A percentile compares a stretch with the other conserved stretches of the same genome.
phyloP scores from a whole-genome alignment of 495 filamentous ascomycete genomes.

The Peziza echinospora region DNA sequence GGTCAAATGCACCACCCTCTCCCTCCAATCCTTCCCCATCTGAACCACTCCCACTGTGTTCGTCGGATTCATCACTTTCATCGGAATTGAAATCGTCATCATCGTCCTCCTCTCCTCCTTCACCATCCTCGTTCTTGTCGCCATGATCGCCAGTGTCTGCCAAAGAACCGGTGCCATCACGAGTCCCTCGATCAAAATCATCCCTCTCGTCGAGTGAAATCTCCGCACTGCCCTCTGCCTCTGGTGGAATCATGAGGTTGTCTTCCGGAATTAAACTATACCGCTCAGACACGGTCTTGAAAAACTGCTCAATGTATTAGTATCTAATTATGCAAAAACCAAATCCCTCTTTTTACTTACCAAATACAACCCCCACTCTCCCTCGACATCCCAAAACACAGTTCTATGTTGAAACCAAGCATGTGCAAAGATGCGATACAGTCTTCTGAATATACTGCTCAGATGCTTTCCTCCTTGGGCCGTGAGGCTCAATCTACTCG shows the following conservation, averaged over 20 bases:
- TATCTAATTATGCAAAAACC: neutral
- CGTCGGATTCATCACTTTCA: constrained; percentile 2
- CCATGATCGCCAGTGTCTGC: neutral
- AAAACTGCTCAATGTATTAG: constrained; percentile 29
- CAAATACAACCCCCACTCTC: constrained; percentile 64
- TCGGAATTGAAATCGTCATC: neutral
- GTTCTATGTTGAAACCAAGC: constrained; percentile 94
- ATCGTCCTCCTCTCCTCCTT: constrained; percentile 4
- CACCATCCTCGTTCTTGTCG: neutral
- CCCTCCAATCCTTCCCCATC: neutral
- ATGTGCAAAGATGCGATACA: constrained; percentile 94
- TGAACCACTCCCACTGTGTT: neutral
- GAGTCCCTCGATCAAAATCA: constrained; percentile 11
- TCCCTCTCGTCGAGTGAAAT: constrained; percentile 13
- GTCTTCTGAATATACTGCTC: constrained; percentile 76
- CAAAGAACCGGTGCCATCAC: constrained; percentile 8
- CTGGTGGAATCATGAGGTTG: constrained; percentile 82
- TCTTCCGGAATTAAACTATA: constrained; percentile 77
- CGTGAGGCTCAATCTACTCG: constrained; percentile 57
- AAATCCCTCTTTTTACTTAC: constrained; percentile 2
- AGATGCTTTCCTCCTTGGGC: constrained; percentile 51
- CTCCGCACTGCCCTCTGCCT: constrained; percentile 59
- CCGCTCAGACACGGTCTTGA: constrained; percentile 86
- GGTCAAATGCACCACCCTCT: neutral
- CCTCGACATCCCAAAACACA: constrained; percentile 93